Conservation (phyloP, 495 filamentous ascomycete genomes). For the Jackrogersella multiformis region DNA sequence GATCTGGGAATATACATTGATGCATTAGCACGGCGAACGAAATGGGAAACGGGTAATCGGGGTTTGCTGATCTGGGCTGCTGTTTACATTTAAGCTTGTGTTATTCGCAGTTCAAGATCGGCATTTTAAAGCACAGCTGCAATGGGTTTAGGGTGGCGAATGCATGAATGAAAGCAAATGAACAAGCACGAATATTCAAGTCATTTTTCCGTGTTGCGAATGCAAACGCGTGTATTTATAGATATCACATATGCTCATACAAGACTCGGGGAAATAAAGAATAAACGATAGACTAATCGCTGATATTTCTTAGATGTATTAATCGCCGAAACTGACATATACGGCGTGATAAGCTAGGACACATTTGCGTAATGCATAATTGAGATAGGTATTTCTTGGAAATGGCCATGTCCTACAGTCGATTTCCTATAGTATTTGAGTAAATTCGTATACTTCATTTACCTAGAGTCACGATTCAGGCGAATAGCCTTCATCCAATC, state of each 20-base stretch:
- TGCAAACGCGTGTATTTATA: constrained; percentile 19
- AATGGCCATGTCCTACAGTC: too few species aligned
- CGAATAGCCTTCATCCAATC: too few species aligned
- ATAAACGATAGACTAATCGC: neutral
- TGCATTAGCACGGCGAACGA: constrained; percentile 43
- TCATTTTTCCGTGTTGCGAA: constrained; percentile 12
- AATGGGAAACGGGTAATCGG: constrained; percentile 11
- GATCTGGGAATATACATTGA: constrained; percentile 19
- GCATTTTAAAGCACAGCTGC: constrained; percentile 18
- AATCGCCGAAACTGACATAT: too few species aligned
- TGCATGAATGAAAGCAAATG: constrained; percentile 35
- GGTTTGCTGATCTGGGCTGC: neutral
- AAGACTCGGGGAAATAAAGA: constrained; percentile 13
- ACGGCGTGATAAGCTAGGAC: neutral
- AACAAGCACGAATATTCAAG: constrained; percentile 22
- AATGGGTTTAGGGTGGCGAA: constrained; percentile 16
- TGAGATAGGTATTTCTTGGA: too few species aligned
- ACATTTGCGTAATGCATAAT: too few species aligned
- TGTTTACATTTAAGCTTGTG: constrained; percentile 2
- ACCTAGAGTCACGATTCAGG: too few species aligned
- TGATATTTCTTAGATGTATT: neutral
- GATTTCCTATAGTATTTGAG: too few species aligned
- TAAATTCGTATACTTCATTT: too few species aligned
- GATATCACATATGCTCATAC: constrained; percentile 13
- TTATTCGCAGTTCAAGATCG: constrained; percentile 5